Conservation (phyloP, 345 rosid species). For the Gossypium thurberi region DNA sequence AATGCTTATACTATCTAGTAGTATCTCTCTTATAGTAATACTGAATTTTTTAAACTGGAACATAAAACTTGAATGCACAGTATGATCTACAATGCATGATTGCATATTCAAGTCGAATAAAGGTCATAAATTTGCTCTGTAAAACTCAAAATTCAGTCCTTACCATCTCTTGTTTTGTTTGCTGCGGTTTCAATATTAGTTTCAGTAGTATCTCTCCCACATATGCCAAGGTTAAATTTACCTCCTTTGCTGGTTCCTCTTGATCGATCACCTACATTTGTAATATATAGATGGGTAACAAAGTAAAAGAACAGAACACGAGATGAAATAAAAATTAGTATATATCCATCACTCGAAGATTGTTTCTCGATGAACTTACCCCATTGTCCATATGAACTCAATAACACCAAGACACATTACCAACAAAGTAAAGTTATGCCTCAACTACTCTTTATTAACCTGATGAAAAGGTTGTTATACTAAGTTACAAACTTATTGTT, state of each 20-base stretch:
- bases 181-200: background rate
- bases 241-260: background rate
- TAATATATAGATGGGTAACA: background rate
- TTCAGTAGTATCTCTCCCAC: background rate
- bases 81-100: background rate
- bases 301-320: background rate
- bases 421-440: background rate
- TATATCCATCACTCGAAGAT: background rate
- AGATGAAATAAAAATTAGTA: background rate
- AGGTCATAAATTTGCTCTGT: background rate
- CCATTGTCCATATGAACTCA: too few species aligned
- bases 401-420: background rate
- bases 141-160: background rate
- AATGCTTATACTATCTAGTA: background rate
- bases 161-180: background rate
- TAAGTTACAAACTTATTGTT: too few species aligned
- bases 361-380: background rate
- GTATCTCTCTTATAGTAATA: background rate
- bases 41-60: too few species aligned
- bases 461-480: background rate
- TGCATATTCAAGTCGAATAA: background rate
- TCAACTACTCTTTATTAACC: background rate
- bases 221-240: background rate
- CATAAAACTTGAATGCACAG: too few species aligned
- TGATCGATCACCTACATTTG: background rate